A percentile compares a stretch with the other conserved stretches of the same genome.
phyloP scores from a whole-genome alignment of 768 basidiomycete genomes.

The Pisolithus tinctorius region DNA sequence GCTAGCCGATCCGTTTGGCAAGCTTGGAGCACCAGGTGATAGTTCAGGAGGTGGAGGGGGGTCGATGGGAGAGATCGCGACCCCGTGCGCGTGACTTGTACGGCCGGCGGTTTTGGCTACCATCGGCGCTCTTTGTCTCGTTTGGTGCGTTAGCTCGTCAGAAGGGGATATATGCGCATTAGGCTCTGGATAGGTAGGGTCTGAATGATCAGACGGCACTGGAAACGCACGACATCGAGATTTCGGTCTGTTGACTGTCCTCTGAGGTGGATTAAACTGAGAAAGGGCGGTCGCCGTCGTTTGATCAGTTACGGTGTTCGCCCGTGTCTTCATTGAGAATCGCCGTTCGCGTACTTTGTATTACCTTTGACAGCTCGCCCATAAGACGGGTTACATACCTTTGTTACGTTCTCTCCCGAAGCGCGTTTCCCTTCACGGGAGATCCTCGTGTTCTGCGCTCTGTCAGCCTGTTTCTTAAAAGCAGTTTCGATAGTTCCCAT shows the following conservation, averaged over 20 bases:
- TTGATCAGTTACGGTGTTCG: too few relatives aligned
- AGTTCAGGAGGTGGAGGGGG: too few relatives aligned
- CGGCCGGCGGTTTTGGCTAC: background rate
- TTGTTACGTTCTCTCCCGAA: background rate
- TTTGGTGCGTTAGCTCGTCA: background rate
- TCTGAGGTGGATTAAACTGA: too few relatives aligned
- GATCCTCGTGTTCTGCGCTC: background rate
- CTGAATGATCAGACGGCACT: background rate
- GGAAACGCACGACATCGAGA: too few relatives aligned
- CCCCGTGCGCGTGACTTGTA: background rate
- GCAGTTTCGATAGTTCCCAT: conserved; percentile 37
- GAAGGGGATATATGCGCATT: background rate
- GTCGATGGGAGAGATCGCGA: too few relatives aligned
- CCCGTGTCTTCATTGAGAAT: too few relatives aligned
- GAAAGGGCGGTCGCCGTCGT: too few relatives aligned
- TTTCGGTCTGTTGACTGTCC: too few relatives aligned
- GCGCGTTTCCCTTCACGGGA: background rate
- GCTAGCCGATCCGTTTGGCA: too few relatives aligned
- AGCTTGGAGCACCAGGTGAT: background rate
- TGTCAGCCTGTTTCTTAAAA: conserved; percentile 37
- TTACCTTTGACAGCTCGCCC: background rate
- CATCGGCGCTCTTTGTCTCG: background rate
- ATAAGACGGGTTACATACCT: background rate
- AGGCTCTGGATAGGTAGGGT: background rate
- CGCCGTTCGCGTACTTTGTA: background rate